Base-by-base conservation (phyloP, 129 eudicot genomes). In the Glebionis coronaria region DNA sequence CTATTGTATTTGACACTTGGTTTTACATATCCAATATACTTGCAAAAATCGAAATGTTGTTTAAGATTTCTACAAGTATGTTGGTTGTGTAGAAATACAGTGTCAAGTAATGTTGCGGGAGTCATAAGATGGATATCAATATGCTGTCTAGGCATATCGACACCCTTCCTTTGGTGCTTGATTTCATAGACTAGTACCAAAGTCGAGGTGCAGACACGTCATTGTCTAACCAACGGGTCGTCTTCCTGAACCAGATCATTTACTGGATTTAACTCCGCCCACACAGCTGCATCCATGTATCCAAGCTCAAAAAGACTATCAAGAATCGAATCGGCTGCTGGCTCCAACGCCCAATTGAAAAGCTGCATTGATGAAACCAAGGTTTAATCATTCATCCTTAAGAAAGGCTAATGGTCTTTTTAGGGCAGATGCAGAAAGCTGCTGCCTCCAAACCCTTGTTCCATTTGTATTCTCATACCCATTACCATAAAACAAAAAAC, bases 331-430 rank as follows among this genome's bases (percentile, higher is more conserved):
- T 90, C 95, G 50, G 85, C 85, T 66, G 97, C 97, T 49, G 97
- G 97, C 79, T 90, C 95, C 45, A 90, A 87, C 3, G 97, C 97
- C 97, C 95, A 90, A 50, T 84, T 90, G 15, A 90, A 80, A 70
- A 90, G 95, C 97, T 90, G 83, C 23, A 81, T 68, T 50, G 38
- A 58, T 3, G 13, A 63, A 66, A 65, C 62, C n/a, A 38, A 65
- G 1, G 11, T 35, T 63, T 52, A 69, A 27, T 12, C 29, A 10
- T 23, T 23, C 25, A 1, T 23, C 25, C 25, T 23, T 1, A 23
- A 23, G 2, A 23, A 23, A 23, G 25, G 25, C 25, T 23, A 23
- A 23, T 23, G 25, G 1, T 23, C 1, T 23, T 23, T 23, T 23
- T 23, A 23, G 1, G 25, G 25, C 1, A 1, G 2, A 2, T 23